Percentiles rank a stretch among this genome's conserved stretches.
These are phyloP conservation scores for Haplosporangium sp. DNA, from an alignment of 371 early-diverging fungal species.

Conservation along the genomic window DNA sequence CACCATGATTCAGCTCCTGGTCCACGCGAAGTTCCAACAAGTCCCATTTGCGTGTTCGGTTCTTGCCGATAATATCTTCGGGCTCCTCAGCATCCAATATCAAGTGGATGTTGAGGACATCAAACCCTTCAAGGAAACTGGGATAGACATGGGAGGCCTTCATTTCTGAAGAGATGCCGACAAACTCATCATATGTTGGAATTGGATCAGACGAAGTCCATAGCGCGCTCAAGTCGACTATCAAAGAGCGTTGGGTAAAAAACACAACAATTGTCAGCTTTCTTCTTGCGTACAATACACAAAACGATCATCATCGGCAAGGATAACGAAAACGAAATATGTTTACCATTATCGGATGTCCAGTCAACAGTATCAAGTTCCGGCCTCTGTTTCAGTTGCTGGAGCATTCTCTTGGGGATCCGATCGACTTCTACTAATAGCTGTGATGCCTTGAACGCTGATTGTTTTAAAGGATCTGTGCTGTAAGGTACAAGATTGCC, in stretches of 20 bases:
- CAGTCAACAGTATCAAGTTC: constrained; percentile 40
- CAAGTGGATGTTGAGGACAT: constrained; percentile 41
- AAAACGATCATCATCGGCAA: no score
- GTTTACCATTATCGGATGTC: constrained; percentile 39
- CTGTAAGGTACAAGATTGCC: background rate
- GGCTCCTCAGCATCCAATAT: constrained; percentile 25
- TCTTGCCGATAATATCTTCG: constrained; percentile 12
- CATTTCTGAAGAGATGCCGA: constrained; percentile 37
- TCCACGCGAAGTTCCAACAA: constrained; percentile 36
- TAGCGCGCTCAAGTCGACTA: constrained; percentile 42
- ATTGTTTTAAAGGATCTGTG: constrained; percentile 5
- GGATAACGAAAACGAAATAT: no score
- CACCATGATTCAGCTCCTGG: constrained; percentile 30
- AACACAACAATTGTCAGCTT: no score
- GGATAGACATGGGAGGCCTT: constrained; percentile 24
- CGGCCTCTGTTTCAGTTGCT: constrained; percentile 29
- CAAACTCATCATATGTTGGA: constrained; percentile 43
- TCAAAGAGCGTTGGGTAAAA: background rate
- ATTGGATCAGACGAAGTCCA: constrained; percentile 24
- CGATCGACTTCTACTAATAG: constrained; percentile 43
- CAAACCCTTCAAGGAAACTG: constrained; percentile 22
- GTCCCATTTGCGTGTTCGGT: constrained; percentile 45
- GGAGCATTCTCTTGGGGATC: constrained; percentile 45
- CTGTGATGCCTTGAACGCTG: background rate
- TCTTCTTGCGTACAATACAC: no score